phyloP scores from a whole-genome alignment of 2,329 filamentous ascomycete species.

The Simplicillium sp. region DNA sequence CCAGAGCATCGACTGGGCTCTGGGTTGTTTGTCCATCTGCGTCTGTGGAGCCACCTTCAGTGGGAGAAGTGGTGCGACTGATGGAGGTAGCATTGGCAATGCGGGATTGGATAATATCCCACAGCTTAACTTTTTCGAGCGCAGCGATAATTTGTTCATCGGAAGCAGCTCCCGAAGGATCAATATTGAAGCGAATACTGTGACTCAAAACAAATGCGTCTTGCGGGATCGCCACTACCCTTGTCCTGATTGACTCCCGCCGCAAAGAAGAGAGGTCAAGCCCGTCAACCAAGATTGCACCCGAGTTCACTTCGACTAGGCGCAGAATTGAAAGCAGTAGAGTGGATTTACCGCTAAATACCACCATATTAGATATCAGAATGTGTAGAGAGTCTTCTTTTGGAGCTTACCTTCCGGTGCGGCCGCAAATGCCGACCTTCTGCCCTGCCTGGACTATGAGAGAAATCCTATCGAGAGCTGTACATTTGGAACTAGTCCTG shows the following conservation, averaged over 20 bases:
- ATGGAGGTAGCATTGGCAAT: background rate
- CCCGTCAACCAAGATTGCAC: conserved; percentile 1
- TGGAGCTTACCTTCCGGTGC: conserved; percentile 1
- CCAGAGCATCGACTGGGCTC: background rate
- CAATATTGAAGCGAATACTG: background rate
- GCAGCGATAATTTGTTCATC: background rate
- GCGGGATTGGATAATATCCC: background rate
- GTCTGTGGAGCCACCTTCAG: background rate
- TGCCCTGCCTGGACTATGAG: background rate
- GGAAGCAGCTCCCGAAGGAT: background rate
- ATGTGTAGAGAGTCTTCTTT: background rate
- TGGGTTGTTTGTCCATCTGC: no score
- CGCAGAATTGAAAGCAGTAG: conserved; percentile 1
- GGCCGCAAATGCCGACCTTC: conserved; percentile 1
- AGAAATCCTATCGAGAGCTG: background rate
- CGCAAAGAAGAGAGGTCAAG: background rate
- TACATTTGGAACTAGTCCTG: background rate
- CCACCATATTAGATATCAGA: background rate
- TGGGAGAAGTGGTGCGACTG: background rate
- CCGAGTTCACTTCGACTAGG: conserved; percentile 1
- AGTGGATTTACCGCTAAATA: background rate
- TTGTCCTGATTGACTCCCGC: background rate
- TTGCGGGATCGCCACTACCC: background rate
- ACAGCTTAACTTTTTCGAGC: background rate
- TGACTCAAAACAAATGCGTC: background rate